Base-by-base conservation (phyloP, 1,284 basidiomycete species). In the Rhodotorula sp. region DNA sequence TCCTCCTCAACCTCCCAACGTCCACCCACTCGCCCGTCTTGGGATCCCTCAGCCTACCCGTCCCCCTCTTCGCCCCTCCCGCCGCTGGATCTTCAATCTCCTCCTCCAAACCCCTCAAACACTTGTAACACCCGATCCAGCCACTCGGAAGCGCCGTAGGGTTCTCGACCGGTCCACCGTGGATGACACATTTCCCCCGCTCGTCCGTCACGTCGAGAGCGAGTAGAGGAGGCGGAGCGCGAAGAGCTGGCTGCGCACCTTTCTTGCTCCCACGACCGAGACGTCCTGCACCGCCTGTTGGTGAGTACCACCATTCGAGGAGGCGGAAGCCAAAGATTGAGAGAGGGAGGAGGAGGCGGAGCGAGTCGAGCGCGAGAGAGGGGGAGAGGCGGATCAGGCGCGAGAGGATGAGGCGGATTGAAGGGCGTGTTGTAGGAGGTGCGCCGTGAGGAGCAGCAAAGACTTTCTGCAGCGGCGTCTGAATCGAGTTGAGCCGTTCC, bases 271-370 rank as follows among this genome's bases (percentile, higher is more conserved):
- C 59, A n/a, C 55, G 29, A 15, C 62, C 39, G 58, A 56, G 86
- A 86, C 67, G 68, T 39, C 69, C 69, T 84, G 51, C 84, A 81
- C 84, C 94, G 4, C 94, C 97, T 39, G 87, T 86, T 15, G 94
- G 91, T 24, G 93, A 95, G 81, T 98, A 99, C 94, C 96, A 99
- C 94, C 96, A 99, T 81, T 99, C 94, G 44, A 97, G 84, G 81
- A 99, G 95, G 81, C 96, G 97, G 84, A 99, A 86, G 79, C 93
- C 90, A 80, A 99, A 96, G 70, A 99, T 94, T 47, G 92, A 89
- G 6, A 91, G 90, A 3, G 96, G 93, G 17, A 96, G 85, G 22
- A 94, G 85, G 59, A 76, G 68, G 17, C 65, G 48, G 48, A 73
- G 62, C 46, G 70, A 69, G 52, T 76, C 75, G 65, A 66, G 63